A percentile compares a stretch with the other conserved stretches of the same genome.
Evolutionary conservation across 495 filamentous ascomycete genomes (phyloP).

Genomic region (Usnea hakonensis): DNA sequence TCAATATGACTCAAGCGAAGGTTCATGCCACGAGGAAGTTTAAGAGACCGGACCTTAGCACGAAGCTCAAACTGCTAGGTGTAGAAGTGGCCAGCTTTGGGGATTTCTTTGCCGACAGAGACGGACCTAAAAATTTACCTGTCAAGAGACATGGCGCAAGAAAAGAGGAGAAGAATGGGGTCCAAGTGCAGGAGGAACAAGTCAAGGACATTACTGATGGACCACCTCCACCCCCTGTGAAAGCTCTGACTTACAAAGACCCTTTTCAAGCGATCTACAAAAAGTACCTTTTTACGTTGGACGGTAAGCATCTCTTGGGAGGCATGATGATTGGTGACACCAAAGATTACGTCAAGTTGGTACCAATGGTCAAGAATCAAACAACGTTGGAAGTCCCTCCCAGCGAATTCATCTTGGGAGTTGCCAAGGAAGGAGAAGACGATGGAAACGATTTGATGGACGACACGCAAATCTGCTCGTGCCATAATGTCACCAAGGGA

Average conservation of each 20-base stretch:
- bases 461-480: constrained; percentile 89
- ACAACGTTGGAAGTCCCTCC: constrained; percentile 79
- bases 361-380: constrained; percentile 86
- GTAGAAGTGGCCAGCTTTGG: constrained; percentile 95
- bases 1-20: constrained; percentile 82
- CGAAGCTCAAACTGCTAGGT: constrained; percentile 86
- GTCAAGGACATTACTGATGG: constrained; percentile 49
- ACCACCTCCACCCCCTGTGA: constrained; percentile 53
- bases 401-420: constrained; percentile 82
- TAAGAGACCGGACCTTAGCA: constrained; percentile 84
- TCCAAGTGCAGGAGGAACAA: constrained; percentile 30
- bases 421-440: constrained; percentile 64
- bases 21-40: constrained; percentile 62
- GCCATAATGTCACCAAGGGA: constrained; percentile 91
- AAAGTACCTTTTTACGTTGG: constrained; percentile 88
- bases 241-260: constrained; percentile 86
- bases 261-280: constrained; percentile 94
- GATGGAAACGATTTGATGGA: constrained; percentile 65
- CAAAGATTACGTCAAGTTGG: constrained; percentile 86
- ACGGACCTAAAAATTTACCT: constrained; percentile 72
- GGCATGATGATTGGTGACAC: constrained; percentile 99
- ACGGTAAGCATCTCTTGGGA: constrained; percentile 87
- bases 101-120: constrained; percentile 90
- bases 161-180: constrained; percentile 29
- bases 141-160: constrained; percentile 34